Evolutionary conservation across 768 basidiomycete genomes (phyloP).

Genomic region (Naganishia vishniacii): DNA sequence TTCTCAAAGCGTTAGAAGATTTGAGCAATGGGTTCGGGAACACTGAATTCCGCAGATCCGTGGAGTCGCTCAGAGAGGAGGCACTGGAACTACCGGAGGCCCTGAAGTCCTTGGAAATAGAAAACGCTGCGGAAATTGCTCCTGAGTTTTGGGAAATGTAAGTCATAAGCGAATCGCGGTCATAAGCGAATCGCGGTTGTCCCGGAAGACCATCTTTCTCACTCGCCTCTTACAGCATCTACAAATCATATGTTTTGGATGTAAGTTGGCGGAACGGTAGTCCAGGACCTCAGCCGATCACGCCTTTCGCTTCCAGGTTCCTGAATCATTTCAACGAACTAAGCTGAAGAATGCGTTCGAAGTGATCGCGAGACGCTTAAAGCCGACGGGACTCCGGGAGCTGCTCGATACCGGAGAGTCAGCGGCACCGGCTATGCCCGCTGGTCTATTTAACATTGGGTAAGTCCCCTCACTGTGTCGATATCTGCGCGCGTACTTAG

Average conservation of each 20-base stretch:
- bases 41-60: conserved; percentile 1
- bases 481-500: too few species aligned
- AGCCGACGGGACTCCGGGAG: background rate
- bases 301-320: background rate
- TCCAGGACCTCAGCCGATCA: background rate
- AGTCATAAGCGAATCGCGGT: background rate
- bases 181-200: background rate
- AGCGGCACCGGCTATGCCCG: conserved; percentile 10
- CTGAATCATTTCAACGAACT: conserved; percentile 3
- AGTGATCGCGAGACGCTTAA: conserved; percentile 19
- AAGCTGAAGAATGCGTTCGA: conserved; percentile 14
- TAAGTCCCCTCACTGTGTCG: conserved; percentile 2
- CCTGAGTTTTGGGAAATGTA: conserved; percentile 21
- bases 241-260: conserved; percentile 9
- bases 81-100: conserved; percentile 7
- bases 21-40: conserved; percentile 7
- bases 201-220: background rate
- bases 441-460: conserved; percentile 29
- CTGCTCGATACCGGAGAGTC: conserved; percentile 6
- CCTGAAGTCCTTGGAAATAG: conserved; percentile 8
- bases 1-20: background rate
- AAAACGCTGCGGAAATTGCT: background rate
- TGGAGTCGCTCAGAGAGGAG: conserved; percentile 12
- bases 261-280: background rate
- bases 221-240: background rate